A percentile compares a stretch with the other conserved stretches of the same genome.
Evolutionary conservation across 306 rosid genomes (phyloP).

Genomic region (Chamaecrista fasciculata): DNA sequence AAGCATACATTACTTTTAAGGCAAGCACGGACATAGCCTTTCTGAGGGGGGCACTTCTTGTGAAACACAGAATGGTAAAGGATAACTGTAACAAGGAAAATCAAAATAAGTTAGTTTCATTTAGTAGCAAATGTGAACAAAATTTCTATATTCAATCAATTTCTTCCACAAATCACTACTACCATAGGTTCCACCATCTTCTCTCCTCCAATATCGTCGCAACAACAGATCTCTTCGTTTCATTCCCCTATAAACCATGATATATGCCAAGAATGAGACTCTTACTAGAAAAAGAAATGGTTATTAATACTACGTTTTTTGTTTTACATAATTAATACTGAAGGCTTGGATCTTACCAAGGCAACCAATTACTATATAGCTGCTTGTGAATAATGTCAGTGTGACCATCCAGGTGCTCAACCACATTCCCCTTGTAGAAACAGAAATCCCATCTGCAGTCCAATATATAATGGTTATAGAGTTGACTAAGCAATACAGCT

Average conservation of each 20-base stretch:
- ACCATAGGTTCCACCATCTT: constrained; percentile 99
- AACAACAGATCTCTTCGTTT: constrained; percentile 81
- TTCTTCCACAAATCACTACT: constrained; percentile 32
- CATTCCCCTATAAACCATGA: constrained; percentile 72
- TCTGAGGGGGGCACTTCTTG: constrained; percentile 73
- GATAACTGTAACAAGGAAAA: constrained; percentile 65
- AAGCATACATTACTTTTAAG: constrained; percentile 97
- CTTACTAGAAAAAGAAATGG: background rate
- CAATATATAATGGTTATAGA: constrained; percentile 30
- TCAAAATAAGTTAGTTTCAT: constrained; percentile 38
- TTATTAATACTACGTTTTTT: too few species aligned
- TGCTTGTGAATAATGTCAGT: constrained; percentile 83
- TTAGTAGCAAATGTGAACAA: background rate
- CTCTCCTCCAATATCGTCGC: constrained; percentile 98
- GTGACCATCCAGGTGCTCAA: constrained; percentile 97
- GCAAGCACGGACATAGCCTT: constrained; percentile 90
- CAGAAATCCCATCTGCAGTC: constrained; percentile 97
- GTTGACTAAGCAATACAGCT: constrained; percentile 31
- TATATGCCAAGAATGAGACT: constrained; percentile 11
- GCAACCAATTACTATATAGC: constrained; percentile 84
- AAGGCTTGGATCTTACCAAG: constrained; percentile 65
- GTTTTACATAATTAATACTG: constrained; percentile 31
- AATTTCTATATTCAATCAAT: background rate
- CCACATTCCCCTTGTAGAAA: constrained; percentile 71
- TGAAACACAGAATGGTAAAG: constrained; percentile 91